A percentile compares a stretch with the other conserved stretches of the same genome.
Conservation (phyloP, 2,329 filamentous ascomycete genomes). For the Cyclaneusma minus region DNA sequence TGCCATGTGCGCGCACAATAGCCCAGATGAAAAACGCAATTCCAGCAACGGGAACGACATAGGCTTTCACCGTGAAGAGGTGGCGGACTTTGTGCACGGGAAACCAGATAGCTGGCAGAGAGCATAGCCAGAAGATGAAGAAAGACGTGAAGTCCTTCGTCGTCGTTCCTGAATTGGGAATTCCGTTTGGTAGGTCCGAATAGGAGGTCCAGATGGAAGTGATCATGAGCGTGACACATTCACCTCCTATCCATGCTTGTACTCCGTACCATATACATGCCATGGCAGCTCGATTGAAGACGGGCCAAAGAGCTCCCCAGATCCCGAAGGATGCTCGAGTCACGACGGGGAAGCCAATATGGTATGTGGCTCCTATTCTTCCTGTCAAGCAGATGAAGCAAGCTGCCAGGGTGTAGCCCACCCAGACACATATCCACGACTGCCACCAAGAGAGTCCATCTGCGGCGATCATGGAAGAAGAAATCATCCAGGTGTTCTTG, state of each 20-base stretch:
- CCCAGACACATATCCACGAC: constrained; percentile 75
- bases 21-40: constrained; percentile 82
- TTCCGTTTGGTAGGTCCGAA: constrained; percentile 48
- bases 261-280: constrained; percentile 76
- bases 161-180: constrained; percentile 48
- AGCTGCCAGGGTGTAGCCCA: constrained; percentile 67
- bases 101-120: constrained; percentile 75
- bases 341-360: constrained; percentile 78
- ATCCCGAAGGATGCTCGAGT: constrained; percentile 69
- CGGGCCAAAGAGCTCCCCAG: constrained; percentile 79
- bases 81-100: constrained; percentile 80
- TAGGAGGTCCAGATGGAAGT: constrained; percentile 58
- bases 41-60: constrained; percentile 69
- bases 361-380: constrained; percentile 73
- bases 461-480: constrained; percentile 54
- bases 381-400: constrained; percentile 65
- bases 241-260: constrained; percentile 69
- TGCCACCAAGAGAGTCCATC: constrained; percentile 78
- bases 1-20: constrained; percentile 63
- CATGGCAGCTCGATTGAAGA: constrained; percentile 80
- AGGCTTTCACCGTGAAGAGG: constrained; percentile 80
- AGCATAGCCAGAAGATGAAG: constrained; percentile 73
- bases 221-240: constrained; percentile 83
- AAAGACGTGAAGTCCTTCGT: constrained; percentile 69
- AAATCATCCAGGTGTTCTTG: constrained; percentile 85